Evolutionary conservation across 2,329 filamentous ascomycete species (phyloP).

Genomic region (Aureobasidium sp.): DNA sequence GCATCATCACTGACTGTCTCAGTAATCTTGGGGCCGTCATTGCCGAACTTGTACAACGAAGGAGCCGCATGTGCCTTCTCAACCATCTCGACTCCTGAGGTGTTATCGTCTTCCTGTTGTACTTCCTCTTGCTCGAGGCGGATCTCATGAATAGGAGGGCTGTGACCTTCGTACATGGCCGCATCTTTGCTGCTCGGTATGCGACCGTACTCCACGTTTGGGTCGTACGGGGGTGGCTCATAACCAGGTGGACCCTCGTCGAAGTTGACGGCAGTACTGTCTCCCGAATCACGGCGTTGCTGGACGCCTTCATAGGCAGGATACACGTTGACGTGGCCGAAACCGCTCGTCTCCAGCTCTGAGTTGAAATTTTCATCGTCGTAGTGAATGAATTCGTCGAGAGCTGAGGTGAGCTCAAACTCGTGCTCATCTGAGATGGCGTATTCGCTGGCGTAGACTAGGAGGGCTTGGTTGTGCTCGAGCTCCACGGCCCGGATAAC

Average conservation of each 20-base stretch:
- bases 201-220: background rate
- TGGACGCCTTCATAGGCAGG: slow-evolving; percentile 8
- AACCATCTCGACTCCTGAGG: slow-evolving; percentile 19
- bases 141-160: slow-evolving; percentile 13
- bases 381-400: slow-evolving; percentile 18
- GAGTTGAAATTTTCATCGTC: slow-evolving; percentile 20
- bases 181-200: background rate
- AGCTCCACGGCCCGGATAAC: slow-evolving; percentile 43
- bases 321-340: slow-evolving; percentile 5
- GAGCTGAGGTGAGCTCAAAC: slow-evolving; percentile 4
- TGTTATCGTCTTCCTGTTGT: background rate
- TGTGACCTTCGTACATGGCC: slow-evolving; percentile 1
- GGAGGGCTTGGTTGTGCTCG: slow-evolving; percentile 43
- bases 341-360: slow-evolving; percentile 15
- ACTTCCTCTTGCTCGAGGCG: slow-evolving; percentile 7
- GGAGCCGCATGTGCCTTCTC: slow-evolving; percentile 14
- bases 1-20: background rate
- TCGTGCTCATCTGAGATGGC: slow-evolving; percentile 16
- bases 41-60: background rate
- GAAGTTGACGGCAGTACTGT: slow-evolving; percentile 14
- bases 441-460: slow-evolving; percentile 50
- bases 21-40: background rate
- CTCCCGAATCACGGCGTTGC: slow-evolving; percentile 11
- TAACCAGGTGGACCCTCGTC: background rate
- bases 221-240: background rate